Evolutionary conservation across 2,329 filamentous ascomycete genomes (phyloP).

Genomic region (Rhinocladiella similis): DNA sequence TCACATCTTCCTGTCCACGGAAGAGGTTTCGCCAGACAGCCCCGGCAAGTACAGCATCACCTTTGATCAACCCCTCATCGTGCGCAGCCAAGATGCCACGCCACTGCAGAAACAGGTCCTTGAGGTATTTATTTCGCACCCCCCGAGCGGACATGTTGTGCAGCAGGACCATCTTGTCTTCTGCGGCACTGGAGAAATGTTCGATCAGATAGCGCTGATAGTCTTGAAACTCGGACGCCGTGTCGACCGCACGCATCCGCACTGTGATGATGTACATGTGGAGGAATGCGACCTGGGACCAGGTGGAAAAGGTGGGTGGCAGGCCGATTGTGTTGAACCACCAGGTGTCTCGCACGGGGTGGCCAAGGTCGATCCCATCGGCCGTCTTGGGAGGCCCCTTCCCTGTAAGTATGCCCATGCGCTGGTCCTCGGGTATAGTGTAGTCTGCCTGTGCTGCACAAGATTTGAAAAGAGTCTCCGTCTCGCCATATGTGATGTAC

Average conservation of each 20-base stretch:
- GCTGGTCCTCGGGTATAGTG: slow-evolving; percentile 67
- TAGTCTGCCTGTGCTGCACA: slow-evolving; percentile 76
- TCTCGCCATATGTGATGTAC: slow-evolving; percentile 78
- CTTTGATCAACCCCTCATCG: slow-evolving; percentile 47
- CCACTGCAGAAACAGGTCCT: slow-evolving; percentile 93
- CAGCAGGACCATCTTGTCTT: slow-evolving; percentile 65
- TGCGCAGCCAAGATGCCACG: slow-evolving; percentile 75
- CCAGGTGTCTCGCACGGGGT: slow-evolving; percentile 43
- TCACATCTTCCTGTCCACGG: slow-evolving; percentile 67
- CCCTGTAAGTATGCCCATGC: slow-evolving; percentile 59
- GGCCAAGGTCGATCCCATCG: slow-evolving; percentile 79
- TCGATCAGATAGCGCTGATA: slow-evolving; percentile 92
- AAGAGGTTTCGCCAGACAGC: slow-evolving; percentile 94
- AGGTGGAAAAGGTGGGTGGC: slow-evolving; percentile 85
- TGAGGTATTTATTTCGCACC: slow-evolving; percentile 64
- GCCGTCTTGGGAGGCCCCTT: slow-evolving; percentile 59
- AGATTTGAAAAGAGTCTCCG: slow-evolving; percentile 74
- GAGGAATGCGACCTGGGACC: slow-evolving; percentile 93
- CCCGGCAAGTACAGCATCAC: slow-evolving; percentile 51
- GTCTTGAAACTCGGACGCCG: slow-evolving; percentile 64
- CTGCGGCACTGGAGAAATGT: slow-evolving; percentile 73
- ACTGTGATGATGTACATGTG: slow-evolving; percentile 92
- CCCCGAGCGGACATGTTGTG: slow-evolving; percentile 53
- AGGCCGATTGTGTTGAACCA: slow-evolving; percentile 49
- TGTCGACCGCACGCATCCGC: slow-evolving; percentile 73